Conservation (phyloP, 164 flowering plant genomes). For the Kalanchoe fedtschenkoi region DNA sequence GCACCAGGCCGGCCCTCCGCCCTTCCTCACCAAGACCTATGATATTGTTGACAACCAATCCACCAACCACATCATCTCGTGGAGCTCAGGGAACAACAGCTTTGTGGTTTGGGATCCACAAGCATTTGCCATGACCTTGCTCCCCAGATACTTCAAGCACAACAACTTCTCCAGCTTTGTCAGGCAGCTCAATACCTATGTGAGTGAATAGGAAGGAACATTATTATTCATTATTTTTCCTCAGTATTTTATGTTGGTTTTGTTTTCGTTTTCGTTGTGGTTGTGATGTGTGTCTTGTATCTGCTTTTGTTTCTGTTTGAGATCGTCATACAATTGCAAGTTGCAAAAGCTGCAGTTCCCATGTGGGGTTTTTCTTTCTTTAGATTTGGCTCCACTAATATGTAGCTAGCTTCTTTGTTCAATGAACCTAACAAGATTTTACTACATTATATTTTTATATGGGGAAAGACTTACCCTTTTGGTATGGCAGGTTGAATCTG, state of each 20-base stretch:
- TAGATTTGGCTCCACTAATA: slow-evolving; percentile 3
- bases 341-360: slow-evolving; percentile 1
- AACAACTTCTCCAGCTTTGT: slow-evolving; percentile 87
- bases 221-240: background rate
- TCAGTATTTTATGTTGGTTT: slow-evolving; percentile 1
- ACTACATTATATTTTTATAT: background rate
- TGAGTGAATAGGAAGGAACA: slow-evolving; percentile 44
- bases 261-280: background rate
- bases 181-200: slow-evolving; percentile 79
- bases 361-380: slow-evolving; percentile 7
- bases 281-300: background rate
- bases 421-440: slow-evolving; percentile 1
- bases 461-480: background rate
- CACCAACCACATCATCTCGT: slow-evolving; percentile 49
- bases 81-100: slow-evolving; percentile 59
- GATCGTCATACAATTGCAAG: background rate
- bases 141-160: slow-evolving; percentile 80
- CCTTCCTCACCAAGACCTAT: slow-evolving; percentile 47
- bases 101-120: slow-evolving; percentile 74
- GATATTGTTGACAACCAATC: slow-evolving; percentile 53
- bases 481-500: slow-evolving; percentile 1
- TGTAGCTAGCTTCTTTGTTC: background rate
- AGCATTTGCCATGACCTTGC: slow-evolving; percentile 40
- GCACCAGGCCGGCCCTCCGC: slow-evolving; percentile 34
- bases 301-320: slow-evolving; percentile 4